Conservation (phyloP, 257 asterid genomes). For the Perilla frutescens region DNA sequence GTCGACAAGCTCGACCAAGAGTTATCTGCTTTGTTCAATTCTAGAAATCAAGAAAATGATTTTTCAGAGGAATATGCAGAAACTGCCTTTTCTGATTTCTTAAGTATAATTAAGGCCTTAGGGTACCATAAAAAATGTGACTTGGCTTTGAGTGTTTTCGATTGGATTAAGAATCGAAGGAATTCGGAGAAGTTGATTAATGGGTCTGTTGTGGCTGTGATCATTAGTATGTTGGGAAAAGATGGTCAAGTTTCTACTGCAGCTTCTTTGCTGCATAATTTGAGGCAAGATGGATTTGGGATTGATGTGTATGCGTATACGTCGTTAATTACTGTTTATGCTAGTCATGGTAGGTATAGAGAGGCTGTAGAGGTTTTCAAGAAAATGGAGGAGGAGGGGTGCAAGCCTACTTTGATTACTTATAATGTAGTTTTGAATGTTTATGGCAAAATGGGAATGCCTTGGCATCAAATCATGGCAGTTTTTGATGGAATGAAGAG, state of each 20-base stretch:
- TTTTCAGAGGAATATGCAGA: constrained; percentile 42
- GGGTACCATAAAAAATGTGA: constrained; percentile 66
- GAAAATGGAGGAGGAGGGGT: constrained; percentile 93
- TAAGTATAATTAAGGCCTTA: constrained; percentile 76
- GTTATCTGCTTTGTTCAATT: constrained; percentile 48
- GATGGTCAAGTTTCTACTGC: constrained; percentile 69
- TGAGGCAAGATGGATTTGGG: constrained; percentile 67
- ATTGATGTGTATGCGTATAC: constrained; percentile 89
- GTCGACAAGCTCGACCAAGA: constrained; percentile 41
- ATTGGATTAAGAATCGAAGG: constrained; percentile 58
- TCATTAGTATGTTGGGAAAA: constrained; percentile 76
- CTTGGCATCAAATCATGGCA: constrained; percentile 71
- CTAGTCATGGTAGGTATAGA: constrained; percentile 67
- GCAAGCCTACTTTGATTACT: constrained; percentile 80
- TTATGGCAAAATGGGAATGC: constrained; percentile 97
- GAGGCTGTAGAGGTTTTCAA: constrained; percentile 80
- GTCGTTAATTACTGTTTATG: constrained; percentile 66
- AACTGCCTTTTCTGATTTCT: constrained; percentile 47
- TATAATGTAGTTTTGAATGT: constrained; percentile 88
- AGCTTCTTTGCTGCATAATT: constrained; percentile 62
- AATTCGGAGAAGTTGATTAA: constrained; percentile 50
- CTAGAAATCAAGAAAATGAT: constrained; percentile 25
- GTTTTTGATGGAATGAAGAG: constrained; percentile 74
- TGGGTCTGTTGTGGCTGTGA: constrained; percentile 75
- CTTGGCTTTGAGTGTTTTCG: constrained; percentile 69